Evolutionary conservation across 768 basidiomycete genomes (phyloP).

Genomic region (Collybia sp.): DNA sequence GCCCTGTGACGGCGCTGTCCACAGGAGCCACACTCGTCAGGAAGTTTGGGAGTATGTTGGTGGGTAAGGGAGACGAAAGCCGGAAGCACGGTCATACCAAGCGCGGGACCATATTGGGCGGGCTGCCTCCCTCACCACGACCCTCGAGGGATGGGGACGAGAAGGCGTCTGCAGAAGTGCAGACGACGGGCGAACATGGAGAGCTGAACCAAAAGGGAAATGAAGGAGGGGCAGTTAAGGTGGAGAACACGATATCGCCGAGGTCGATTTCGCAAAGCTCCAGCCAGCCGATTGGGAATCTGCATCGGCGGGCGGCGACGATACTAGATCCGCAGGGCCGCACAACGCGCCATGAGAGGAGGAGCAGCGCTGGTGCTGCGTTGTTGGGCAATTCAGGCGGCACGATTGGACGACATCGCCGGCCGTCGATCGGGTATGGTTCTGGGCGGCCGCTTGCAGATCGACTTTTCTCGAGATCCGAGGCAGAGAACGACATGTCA

Average conservation of each 20-base stretch:
- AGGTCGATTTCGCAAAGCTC: conserved; percentile 32
- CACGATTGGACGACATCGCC: conserved; percentile 61
- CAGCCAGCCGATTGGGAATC: conserved; percentile 53
- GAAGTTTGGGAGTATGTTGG: conserved; percentile 70
- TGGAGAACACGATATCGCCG: conserved; percentile 15
- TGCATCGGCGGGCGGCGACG: conserved; percentile 75
- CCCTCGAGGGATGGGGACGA: conserved; percentile 30
- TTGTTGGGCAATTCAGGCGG: conserved; percentile 40
- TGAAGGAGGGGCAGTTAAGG: conserved; percentile 14
- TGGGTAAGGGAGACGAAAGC: conserved; percentile 40
- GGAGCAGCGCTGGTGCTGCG: conserved; percentile 74
- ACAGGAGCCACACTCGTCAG: conserved; percentile 71
- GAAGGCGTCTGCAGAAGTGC: conserved; percentile 15
- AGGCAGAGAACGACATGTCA: conserved; percentile 40
- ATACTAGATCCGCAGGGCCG: conserved; percentile 67
- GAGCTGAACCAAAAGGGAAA: conserved; percentile 21
- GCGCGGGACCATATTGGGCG: conserved; percentile 47
- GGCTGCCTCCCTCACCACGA: conserved; percentile 27
- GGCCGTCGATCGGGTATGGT: conserved; percentile 65
- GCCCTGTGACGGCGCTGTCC: conserved; percentile 30
- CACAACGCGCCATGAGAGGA: conserved; percentile 60
- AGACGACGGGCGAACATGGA: conserved; percentile 21
- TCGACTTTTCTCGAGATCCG: conserved; percentile 46
- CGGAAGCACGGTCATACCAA: conserved; percentile 32
- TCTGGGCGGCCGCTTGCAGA: conserved; percentile 32